Conservation (phyloP, 345 rosid species). For the Camelina neglecta region DNA sequence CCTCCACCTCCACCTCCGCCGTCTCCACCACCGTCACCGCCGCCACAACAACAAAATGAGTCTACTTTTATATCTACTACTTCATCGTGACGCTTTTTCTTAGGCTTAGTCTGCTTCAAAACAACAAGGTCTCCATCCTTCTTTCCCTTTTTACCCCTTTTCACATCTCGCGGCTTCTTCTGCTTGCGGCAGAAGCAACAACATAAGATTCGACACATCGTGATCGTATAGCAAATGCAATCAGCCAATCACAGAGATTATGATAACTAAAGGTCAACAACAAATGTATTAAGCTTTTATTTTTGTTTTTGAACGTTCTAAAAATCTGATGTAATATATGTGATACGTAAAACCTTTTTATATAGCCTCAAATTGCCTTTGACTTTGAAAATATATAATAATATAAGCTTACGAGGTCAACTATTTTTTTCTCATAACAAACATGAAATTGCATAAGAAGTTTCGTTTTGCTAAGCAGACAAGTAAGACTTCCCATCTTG, state of each 20-base stretch:
- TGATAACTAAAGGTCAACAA: constrained; percentile 11
- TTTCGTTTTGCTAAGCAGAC: constrained; percentile 1
- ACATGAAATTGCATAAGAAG: constrained; percentile 20
- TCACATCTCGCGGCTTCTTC: constrained; percentile 26
- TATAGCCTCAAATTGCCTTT: constrained; percentile 11
- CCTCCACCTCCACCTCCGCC: constrained; percentile 1
- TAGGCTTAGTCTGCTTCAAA: constrained; percentile 24
- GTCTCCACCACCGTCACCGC: background rate
- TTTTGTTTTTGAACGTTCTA: background rate
- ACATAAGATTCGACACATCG: constrained; percentile 30
- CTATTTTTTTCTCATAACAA: constrained; percentile 3
- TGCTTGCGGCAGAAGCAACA: constrained; percentile 25
- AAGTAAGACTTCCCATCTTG: constrained; percentile 16
- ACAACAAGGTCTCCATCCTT: constrained; percentile 40
- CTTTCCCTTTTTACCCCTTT: constrained; percentile 32
- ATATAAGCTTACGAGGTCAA: constrained; percentile 1
- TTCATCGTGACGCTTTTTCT: constrained; percentile 31
- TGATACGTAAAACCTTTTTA: constrained; percentile 17
- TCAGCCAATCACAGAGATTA: constrained; percentile 12
- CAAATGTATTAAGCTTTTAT: background rate
- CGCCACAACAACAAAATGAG: constrained; percentile 16
- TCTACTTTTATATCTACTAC: background rate
- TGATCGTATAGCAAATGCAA: constrained; percentile 18
- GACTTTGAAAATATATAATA: constrained; percentile 19
- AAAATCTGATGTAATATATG: constrained; percentile 10